phyloP scores from a whole-genome alignment of 176 grass and related monocot genomes.

The Carex kokanica region DNA sequence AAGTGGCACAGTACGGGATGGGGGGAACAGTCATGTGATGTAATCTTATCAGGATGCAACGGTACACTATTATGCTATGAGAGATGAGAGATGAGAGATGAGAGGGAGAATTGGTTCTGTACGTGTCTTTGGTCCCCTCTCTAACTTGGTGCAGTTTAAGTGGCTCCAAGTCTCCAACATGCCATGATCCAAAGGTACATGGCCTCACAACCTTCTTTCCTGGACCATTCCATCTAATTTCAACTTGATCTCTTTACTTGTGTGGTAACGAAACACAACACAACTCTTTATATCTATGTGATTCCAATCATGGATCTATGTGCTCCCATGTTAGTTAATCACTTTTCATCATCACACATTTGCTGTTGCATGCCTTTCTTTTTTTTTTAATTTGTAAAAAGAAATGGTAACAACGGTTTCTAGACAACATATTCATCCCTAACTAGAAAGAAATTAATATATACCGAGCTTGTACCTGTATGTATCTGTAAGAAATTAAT shows the following conservation, averaged over 20 bases:
- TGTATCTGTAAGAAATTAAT: background rate
- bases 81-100: background rate
- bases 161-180: conserved; percentile 15
- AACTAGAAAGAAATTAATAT: background rate
- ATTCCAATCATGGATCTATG: conserved; percentile 20
- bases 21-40: conserved; percentile 19
- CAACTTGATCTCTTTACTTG: background rate
- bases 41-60: conserved; percentile 25
- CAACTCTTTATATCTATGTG: background rate
- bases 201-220: background rate
- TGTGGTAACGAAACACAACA: background rate
- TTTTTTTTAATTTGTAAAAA: background rate
- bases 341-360: background rate
- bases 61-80: conserved; percentile 20
- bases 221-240: conserved; percentile 8
- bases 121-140: conserved; percentile 11
- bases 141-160: conserved; percentile 10
- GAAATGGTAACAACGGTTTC: background rate
- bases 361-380: too few species aligned
- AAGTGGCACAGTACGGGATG: conserved; percentile 8
- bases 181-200: conserved; percentile 25
- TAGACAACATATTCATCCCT: background rate
- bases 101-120: background rate
- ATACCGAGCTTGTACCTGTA: background rate
- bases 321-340: conserved; percentile 16